Percentiles rank a stretch among this genome's conserved stretches.
Evolutionary conservation across 208 protist genomes (phyloP).

Genomic region (Paratrypanosoma confusum): DNA sequence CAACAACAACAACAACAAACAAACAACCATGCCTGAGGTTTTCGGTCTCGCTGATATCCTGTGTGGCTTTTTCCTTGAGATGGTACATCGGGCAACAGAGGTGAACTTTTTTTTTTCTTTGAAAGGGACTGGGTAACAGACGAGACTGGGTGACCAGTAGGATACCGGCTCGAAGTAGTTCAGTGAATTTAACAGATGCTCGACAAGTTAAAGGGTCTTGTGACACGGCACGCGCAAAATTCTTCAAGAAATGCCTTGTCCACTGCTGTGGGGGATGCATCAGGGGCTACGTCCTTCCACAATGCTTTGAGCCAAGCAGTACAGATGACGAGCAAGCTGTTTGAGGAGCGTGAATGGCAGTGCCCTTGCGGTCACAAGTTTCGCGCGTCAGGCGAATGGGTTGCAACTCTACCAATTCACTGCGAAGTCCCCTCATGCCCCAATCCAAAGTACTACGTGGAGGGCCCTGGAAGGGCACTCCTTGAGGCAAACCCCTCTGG

Average conservation of each 20-base stretch:
- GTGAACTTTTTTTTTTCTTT: no score
- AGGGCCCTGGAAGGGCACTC: constrained; percentile 66
- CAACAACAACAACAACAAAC: no score
- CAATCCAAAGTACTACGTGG: constrained; percentile 84
- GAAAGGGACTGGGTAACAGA: no score
- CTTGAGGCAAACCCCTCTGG: constrained; percentile 77
- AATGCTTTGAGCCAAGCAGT: constrained; percentile 46
- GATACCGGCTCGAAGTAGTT: no score
- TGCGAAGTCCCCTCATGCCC: constrained; percentile 85
- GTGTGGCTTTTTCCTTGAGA: no score
- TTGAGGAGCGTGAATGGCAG: constrained; percentile 80
- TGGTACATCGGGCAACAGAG: no score
- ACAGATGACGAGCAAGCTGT: constrained; percentile 48
- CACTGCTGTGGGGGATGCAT: constrained; percentile 10
- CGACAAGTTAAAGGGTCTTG: constrained; percentile 75
- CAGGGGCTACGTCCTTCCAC: constrained; percentile 29
- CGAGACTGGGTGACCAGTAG: no score
- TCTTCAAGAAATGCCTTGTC: constrained; percentile 37
- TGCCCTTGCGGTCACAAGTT: constrained; percentile 86
- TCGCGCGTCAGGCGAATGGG: constrained; percentile 71
- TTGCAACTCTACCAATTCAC: constrained; percentile 68
- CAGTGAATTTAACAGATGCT: no score
- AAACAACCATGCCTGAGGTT: no score
- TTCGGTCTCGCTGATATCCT: no score
- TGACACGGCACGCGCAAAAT: constrained; percentile 29